A percentile compares a stretch with the other conserved stretches of the same genome.
phyloP scores from a whole-genome alignment of 2,329 filamentous ascomycete genomes.

The Botryotinia narcissicola region DNA sequence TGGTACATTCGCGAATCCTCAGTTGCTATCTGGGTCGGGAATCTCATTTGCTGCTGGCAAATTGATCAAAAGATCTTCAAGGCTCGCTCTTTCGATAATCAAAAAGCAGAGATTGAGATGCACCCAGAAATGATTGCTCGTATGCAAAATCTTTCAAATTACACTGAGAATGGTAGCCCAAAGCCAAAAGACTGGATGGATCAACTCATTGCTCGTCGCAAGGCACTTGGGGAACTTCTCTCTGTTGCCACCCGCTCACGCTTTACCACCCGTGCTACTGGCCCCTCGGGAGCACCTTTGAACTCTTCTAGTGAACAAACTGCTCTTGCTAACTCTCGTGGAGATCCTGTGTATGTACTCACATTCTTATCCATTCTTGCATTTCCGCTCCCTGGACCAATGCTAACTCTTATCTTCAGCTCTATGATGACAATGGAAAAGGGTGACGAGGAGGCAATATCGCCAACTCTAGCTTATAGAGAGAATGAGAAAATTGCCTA shows the following conservation, averaged over 20 bases:
- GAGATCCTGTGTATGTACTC: constrained; percentile 6
- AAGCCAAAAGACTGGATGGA: constrained; percentile 19
- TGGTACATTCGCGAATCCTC: constrained; percentile 54
- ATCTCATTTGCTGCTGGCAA: constrained; percentile 50
- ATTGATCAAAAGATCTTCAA: constrained; percentile 31
- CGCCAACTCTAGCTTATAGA: constrained; percentile 1
- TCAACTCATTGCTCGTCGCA: constrained; percentile 7
- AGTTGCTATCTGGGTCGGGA: constrained; percentile 51
- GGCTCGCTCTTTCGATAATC: constrained; percentile 27
- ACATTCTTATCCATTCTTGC: accelerated
- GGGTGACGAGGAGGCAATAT: constrained; percentile 3
- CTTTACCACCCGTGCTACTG: neutral
- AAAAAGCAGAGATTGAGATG: constrained; percentile 14
- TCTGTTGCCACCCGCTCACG: constrained; percentile 7
- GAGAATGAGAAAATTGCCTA: constrained; percentile 7
- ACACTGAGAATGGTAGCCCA: constrained; percentile 13
- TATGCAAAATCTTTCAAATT: constrained; percentile 11
- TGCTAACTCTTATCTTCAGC: neutral
- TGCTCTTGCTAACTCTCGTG: neutral
- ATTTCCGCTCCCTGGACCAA: neutral
- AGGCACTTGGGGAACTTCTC: neutral
- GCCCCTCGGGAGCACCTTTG: neutral
- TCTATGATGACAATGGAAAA: constrained; percentile 16
- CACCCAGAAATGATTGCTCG: constrained; percentile 18
- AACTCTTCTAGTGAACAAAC: neutral